phyloP scores from a whole-genome alignment of 2,329 filamentous ascomycete genomes.

The Ceratocystis cubensis region DNA sequence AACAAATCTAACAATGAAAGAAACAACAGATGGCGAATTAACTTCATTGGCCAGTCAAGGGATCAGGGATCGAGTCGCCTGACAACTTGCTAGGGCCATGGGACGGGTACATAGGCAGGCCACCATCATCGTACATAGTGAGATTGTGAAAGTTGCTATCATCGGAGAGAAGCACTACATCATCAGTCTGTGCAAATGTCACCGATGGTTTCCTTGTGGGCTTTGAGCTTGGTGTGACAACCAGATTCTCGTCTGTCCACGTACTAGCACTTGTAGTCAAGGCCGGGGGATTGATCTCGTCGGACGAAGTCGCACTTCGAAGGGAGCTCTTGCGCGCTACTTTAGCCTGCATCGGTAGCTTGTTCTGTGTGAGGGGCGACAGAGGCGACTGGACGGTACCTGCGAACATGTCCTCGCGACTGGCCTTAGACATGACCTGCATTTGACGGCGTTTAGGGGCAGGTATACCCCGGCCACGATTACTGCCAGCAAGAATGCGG shows the following conservation, averaged over 20 bases:
- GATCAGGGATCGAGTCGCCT: background rate
- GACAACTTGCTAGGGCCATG: background rate
- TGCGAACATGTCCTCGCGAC: conserved; percentile 17
- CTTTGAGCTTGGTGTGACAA: background rate
- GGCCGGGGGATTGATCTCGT: conserved; percentile 8
- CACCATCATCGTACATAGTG: conserved; percentile 15
- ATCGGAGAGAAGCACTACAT: conserved; percentile 18
- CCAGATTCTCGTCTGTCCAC: conserved; percentile 17
- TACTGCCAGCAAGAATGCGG: background rate
- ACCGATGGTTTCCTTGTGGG: conserved; percentile 15
- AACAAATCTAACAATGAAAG: background rate
- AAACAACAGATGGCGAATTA: background rate
- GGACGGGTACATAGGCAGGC: background rate
- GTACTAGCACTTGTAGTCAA: conserved; percentile 13
- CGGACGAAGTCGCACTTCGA: background rate
- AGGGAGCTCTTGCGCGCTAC: conserved; percentile 9
- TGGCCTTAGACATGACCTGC: conserved; percentile 19
- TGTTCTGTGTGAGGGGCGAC: too few species aligned
- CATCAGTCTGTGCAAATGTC: conserved; percentile 20
- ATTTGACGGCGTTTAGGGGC: conserved; percentile 13
- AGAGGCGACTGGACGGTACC: background rate
- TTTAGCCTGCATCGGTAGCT: too few species aligned
- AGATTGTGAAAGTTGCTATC: conserved; percentile 18
- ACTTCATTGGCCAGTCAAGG: background rate
- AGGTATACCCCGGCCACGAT: background rate